Conservation (phyloP, 441 rosid species). For the Dalechampia spathulata region DNA sequence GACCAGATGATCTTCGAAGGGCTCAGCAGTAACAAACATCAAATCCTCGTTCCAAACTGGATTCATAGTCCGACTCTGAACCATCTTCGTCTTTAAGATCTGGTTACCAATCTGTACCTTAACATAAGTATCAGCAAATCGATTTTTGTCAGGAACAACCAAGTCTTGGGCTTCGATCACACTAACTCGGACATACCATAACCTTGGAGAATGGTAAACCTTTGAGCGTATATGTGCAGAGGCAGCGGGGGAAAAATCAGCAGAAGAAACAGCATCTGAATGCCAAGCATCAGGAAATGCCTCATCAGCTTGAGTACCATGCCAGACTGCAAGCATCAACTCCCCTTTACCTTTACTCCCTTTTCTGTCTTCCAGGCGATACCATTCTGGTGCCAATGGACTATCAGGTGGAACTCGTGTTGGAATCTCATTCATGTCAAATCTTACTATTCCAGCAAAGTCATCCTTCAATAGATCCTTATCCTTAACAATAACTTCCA, state of each 20-base stretch:
- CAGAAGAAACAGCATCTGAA: conserved; percentile 60
- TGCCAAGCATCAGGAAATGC: conserved; percentile 86
- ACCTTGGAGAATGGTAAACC: conserved; percentile 86
- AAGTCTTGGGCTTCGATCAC: conserved; percentile 93
- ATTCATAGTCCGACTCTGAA: conserved; percentile 42
- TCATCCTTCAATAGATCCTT: conserved; percentile 74
- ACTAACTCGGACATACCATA: conserved; percentile 82
- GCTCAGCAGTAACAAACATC: conserved; percentile 86
- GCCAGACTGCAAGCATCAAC: conserved; percentile 91
- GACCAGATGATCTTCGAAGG: conserved; percentile 65
- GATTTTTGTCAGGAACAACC: conserved; percentile 46
- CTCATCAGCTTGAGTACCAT: conserved; percentile 95
- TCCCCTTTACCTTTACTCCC: conserved; percentile 63
- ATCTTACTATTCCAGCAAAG: conserved; percentile 56
- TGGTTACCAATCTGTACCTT: conserved; percentile 71
- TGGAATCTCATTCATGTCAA: conserved; percentile 69
- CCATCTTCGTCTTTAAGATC: conserved; percentile 53
- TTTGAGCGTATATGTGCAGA: conserved; percentile 63
- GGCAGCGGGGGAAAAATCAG: conserved; percentile 32
- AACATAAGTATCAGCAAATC: conserved; percentile 59
- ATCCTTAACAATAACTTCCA: conserved; percentile 75
- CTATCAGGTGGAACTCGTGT: conserved; percentile 76
- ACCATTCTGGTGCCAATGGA: conserved; percentile 94
- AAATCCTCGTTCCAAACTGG: conserved; percentile 87
- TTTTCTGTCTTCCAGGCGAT: conserved; percentile 57